Base-by-base conservation (phyloP, 2,329 filamentous ascomycete species). In the Aspergillus pseudoglaucus region DNA sequence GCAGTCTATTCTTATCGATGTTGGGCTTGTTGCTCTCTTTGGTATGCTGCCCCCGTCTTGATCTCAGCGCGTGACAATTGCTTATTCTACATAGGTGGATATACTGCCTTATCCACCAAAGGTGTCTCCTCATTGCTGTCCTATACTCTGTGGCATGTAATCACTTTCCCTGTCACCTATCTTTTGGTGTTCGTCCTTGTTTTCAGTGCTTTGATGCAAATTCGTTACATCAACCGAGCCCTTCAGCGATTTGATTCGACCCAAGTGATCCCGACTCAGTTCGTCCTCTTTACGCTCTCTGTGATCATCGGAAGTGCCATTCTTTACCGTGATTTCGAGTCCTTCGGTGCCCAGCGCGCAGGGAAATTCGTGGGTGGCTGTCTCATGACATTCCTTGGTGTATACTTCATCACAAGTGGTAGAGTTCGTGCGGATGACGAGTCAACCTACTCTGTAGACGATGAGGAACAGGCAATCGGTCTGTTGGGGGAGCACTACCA, bases 211-310 rank as follows among this genome's bases (percentile, higher is more conserved):
- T 75, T 98, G 50, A 90, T 97, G 86, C 93, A 98, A 71, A 91
- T 98, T 59, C 91, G 89, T 64, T 98, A 97, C 64, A 81, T 98
- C 65, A 98, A 97, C 72, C 87, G 82, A 45, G 84, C 85, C 1
- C 75, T 98, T 45, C 90, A 96, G 65, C 83, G 88, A 42, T 98
- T 97, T 72, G 89, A 96, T 67, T 95, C 93, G 6, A 98, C 93
- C 0, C 90, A 96, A 66, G 93, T 98, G 57, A 98, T 98, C 53
- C 93, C 93, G 0, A 93, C 93, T 12, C 93, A 98, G 62, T 98
- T 98, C 59, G 93, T 98, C 44, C 81, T 94, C 53, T 98, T 98
- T 67, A 98, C 93, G 0, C 77, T 98, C 6, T 95, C 88, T 5
- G 93, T 97, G 53, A 97, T 98, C 58, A 78, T 95, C 45, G 93